A percentile compares a stretch with the other conserved stretches of the same genome.
Conservation (phyloP, 2,329 filamentous ascomycete genomes). For the Diaporthe helianthi region DNA sequence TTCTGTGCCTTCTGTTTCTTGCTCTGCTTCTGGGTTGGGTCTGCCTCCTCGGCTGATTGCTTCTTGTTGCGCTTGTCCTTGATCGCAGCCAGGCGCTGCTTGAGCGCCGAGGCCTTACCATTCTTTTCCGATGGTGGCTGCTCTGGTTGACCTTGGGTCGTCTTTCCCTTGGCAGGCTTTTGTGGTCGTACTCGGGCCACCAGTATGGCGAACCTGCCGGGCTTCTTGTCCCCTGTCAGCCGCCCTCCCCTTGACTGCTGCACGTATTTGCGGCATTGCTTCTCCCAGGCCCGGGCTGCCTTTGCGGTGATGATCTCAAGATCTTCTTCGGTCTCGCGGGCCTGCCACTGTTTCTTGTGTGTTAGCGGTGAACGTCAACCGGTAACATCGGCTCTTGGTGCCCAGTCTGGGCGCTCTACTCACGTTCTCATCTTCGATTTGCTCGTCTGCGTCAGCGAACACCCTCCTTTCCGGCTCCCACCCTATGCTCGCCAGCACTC, state of each 20-base stretch:
- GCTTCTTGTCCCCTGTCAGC: constrained; percentile 7
- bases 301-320: constrained; percentile 3
- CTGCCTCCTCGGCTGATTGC: neutral
- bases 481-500: constrained; percentile 17
- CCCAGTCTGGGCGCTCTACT: neutral
- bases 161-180: constrained; percentile 8
- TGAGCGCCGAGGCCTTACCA: neutral
- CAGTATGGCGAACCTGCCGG: neutral
- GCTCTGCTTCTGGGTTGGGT: neutral
- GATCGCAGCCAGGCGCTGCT: constrained; percentile 1
- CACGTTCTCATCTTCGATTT: constrained; percentile 28
- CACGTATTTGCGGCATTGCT: constrained; percentile 24
- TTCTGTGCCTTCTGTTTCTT: constrained; percentile 10
- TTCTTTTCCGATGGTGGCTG: constrained; percentile 2
- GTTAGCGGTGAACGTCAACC: neutral
- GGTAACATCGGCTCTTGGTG: too few species aligned
- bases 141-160: neutral
- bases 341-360: constrained; percentile 6
- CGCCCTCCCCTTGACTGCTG: neutral
- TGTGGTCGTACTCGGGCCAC: neutral
- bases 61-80: constrained; percentile 7
- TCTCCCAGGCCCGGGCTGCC: constrained; percentile 29
- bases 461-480: constrained; percentile 26
- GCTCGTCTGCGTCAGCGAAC: neutral
- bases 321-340: constrained; percentile 20